These are phyloP conservation scores for Leucocoprinus leucothites DNA, from an alignment of 768 basidiomycete species.

Conservation along the genomic window DNA sequence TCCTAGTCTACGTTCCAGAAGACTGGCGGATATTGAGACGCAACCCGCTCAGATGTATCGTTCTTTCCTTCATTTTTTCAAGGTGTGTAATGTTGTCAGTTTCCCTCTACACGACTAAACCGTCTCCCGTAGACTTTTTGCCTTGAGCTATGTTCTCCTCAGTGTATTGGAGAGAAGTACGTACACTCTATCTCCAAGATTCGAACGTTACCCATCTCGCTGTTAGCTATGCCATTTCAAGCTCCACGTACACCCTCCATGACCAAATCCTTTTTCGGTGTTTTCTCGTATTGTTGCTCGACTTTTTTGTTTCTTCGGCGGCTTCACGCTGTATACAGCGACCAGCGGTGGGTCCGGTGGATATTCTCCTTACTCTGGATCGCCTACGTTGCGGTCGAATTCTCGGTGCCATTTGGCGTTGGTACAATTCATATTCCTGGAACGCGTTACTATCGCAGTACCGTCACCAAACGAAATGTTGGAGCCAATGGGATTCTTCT, in stretches of 20 bases:
- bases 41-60: background rate
- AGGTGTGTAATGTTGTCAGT: background rate
- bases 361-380: background rate
- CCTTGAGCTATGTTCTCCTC: background rate
- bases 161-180: background rate
- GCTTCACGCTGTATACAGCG: background rate
- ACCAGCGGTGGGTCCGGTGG: background rate
- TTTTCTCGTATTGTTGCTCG: background rate
- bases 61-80: background rate
- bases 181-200: background rate
- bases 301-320: background rate
- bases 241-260: background rate
- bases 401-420: background rate
- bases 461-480: background rate
- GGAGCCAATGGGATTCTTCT: background rate
- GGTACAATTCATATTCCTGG: background rate
- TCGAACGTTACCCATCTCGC: background rate
- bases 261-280: background rate
- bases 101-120: background rate
- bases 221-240: background rate
- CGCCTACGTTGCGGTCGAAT: background rate
- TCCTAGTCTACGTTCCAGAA: background rate
- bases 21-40: background rate
- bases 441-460: background rate
- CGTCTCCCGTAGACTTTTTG: background rate